Evolutionary conservation across 164 flowering plant species (phyloP).

Genomic region (Nymphaea thermarum): DNA sequence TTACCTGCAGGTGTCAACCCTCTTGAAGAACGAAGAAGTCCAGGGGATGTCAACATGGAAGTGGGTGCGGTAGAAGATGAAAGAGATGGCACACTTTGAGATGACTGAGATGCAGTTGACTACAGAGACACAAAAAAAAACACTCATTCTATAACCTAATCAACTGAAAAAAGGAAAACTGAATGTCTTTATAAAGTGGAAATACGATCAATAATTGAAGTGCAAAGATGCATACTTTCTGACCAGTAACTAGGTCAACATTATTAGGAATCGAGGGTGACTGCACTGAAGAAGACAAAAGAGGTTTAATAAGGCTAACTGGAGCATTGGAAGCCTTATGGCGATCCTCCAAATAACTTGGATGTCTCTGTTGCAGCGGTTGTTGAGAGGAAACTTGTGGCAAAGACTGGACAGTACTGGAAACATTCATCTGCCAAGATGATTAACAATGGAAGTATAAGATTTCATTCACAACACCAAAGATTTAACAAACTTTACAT

Average conservation of each 20-base stretch:
- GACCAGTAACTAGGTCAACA: conserved; percentile 25
- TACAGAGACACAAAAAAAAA: background rate
- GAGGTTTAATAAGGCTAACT: conserved; percentile 34
- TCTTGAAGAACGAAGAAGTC: conserved; percentile 59
- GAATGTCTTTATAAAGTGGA: no score
- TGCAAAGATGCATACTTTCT: conserved; percentile 34
- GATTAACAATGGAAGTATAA: no score
- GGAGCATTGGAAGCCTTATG: conserved; percentile 29
- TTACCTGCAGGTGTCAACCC: conserved; percentile 53
- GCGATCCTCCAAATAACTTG: conserved; percentile 47
- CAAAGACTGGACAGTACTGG: conserved; percentile 27
- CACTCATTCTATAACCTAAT: background rate
- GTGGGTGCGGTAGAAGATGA: conserved; percentile 28
- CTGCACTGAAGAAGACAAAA: conserved; percentile 33
- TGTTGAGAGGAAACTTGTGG: conserved; percentile 44
- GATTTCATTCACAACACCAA: no score
- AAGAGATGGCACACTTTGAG: conserved; percentile 26
- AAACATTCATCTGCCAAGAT: conserved; percentile 20
- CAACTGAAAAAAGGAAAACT: background rate
- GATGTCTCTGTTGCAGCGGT: conserved; percentile 54
- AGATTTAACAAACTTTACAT: no score
- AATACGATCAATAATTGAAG: no score
- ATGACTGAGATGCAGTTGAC: conserved; percentile 13
- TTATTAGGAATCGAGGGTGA: conserved; percentile 18
- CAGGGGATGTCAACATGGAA: conserved; percentile 37